Percentiles rank a stretch among this genome's conserved stretches.
These are phyloP conservation scores for Catharanthus roseus DNA, from an alignment of 257 asterid species.

Conservation along the genomic window DNA sequence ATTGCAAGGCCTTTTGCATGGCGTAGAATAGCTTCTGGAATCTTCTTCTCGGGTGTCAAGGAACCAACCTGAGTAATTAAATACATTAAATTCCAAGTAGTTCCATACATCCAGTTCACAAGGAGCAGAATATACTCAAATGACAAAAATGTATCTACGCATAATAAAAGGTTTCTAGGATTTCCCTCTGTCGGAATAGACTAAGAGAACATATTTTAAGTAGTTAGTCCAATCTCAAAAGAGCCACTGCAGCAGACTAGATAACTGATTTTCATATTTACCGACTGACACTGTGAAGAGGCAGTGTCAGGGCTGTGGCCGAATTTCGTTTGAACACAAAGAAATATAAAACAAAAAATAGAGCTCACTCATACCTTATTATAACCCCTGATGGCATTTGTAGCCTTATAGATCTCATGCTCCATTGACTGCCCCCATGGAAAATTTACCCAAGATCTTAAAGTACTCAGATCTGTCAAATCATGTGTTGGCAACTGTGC, in stretches of 20 bases:
- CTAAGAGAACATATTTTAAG: background rate
- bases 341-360: background rate
- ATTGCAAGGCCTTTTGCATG: constrained; percentile 94
- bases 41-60: constrained; percentile 71
- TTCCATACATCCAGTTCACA: background rate
- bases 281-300: too few species aligned
- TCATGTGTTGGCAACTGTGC: constrained; percentile 89
- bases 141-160: background rate
- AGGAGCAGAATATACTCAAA: background rate
- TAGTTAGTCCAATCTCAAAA: background rate
- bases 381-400: constrained; percentile 75
- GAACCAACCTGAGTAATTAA: constrained; percentile 55
- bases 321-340: background rate
- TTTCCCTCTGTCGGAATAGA: background rate
- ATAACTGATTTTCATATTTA: background rate
- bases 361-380: constrained; percentile 42
- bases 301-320: too few species aligned
- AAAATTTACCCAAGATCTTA: constrained; percentile 96
- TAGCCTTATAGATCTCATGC: constrained; percentile 89
- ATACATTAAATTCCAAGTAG: background rate
- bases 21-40: constrained; percentile 79
- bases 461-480: constrained; percentile 89
- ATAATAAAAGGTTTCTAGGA: background rate
- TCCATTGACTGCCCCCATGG: constrained; percentile 99
- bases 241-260: background rate